Evolutionary conservation across 176 grass and related monocot species (phyloP), one percentile per base, ranked within the genome.

Genomic region (Carex cristatella): DNA sequence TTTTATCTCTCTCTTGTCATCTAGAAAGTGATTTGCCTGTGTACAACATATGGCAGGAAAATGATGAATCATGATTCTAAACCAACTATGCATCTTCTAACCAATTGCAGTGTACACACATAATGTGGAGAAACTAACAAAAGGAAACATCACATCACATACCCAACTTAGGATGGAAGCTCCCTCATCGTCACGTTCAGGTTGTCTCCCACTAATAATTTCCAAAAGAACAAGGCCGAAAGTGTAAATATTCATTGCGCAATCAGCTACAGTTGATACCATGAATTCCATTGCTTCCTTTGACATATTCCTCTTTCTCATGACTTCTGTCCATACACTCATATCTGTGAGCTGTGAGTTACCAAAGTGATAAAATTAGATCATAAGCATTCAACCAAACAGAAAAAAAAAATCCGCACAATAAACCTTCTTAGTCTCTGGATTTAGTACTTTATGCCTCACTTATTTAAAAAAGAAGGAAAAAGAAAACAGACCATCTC

Each of bases 151-250:
- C 16, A 18, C 72, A 32, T 31, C 38, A 60, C 70, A 40, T 91
- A 98, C 95, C 95, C 89, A 94, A 55, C 58, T 93, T 82, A 92
- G 84, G 23, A 93, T 53, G 58, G 83, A 85, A 63, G 81, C 44
- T 70, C 84, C 60, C 13, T 82, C 89, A 53, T 94, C 86, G 19
- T 91, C 69, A 12, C 80, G 18, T 46, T 94, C 72, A 77, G 92
- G 85, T 84, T 85, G 83, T 85, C 89, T 94, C 58, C 91, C 92
- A 0, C 92, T 93, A 84, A 98, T 86, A 79, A 92, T 89, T 90
- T 98, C 95, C 4, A 95, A 88, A 87, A 93, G 46, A 69, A 98
- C 86, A 6, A 44, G 4, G 54, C 91, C 95, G 0, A 98, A 98
- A 80, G 69, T 85, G 79, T 94, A 95, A 66, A 95, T 64, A 31